Conservation (phyloP, 441 rosid genomes). For the Gossypium davidsonii region DNA sequence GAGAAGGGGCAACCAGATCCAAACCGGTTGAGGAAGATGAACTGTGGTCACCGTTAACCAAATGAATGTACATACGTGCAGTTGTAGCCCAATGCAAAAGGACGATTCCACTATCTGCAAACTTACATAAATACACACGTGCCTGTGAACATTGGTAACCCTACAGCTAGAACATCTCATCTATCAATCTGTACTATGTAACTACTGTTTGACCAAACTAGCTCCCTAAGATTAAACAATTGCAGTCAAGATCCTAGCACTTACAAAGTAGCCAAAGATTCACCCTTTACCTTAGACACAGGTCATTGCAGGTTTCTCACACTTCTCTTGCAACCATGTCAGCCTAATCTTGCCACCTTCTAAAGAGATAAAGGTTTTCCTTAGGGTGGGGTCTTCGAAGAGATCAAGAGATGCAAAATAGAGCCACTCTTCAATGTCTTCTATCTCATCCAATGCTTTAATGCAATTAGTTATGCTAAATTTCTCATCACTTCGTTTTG, state of each 20-base stretch:
- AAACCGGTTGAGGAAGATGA: too few relatives aligned
- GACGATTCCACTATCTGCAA: slow-evolving; percentile 3
- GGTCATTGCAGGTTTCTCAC: slow-evolving; percentile 21
- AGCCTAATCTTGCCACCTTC: slow-evolving; percentile 32
- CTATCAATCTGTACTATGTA: neutral
- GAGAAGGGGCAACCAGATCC: too few relatives aligned
- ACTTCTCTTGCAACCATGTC: slow-evolving; percentile 58
- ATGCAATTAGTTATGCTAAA: slow-evolving; percentile 58
- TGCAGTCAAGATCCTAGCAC: slow-evolving; percentile 1
- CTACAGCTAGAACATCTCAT: neutral
- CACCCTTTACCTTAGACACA: slow-evolving; percentile 5
- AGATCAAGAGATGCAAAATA: slow-evolving; percentile 64
- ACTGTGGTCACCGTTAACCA: too few relatives aligned
- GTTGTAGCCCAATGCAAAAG: neutral
- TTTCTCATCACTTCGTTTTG: slow-evolving; percentile 26
- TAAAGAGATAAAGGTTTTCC: slow-evolving; percentile 59
- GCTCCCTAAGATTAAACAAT: neutral
- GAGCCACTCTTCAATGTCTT: slow-evolving; percentile 38
- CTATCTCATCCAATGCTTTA: slow-evolving; percentile 52
- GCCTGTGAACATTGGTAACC: neutral
- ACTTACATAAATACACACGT: neutral
- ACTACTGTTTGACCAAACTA: slow-evolving; percentile 8
- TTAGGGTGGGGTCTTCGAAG: slow-evolving; percentile 47
- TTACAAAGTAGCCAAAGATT: neutral
- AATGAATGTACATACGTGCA: neutral